Conservation (phyloP, 345 rosid genomes). For the Tarenaya hassleriana region DNA sequence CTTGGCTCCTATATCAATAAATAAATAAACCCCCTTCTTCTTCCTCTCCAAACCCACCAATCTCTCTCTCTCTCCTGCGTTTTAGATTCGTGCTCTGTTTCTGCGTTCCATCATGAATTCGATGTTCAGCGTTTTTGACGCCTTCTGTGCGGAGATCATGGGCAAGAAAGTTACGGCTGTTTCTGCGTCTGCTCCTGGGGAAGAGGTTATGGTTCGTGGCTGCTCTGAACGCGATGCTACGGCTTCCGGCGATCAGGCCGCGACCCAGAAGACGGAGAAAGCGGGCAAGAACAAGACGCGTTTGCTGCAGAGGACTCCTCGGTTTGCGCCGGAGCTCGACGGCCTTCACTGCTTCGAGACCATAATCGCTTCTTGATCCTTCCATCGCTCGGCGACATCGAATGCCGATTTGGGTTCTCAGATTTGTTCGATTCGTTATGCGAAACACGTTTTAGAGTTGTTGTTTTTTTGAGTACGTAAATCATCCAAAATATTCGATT, state of each 20-base stretch:
- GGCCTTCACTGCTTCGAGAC: conserved; percentile 73
- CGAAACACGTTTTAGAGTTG: too few species aligned
- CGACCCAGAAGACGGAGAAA: conserved; percentile 20
- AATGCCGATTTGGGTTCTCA: conserved; percentile 7
- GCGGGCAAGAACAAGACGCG: neutral
- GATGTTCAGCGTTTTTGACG: conserved; percentile 67
- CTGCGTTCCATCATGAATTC: conserved; percentile 49
- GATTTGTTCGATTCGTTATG: conserved; percentile 12
- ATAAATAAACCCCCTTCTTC: neutral
- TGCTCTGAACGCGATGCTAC: conserved; percentile 20
- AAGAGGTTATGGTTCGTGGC: neutral
- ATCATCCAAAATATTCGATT: too few species aligned
- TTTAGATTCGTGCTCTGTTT: neutral
- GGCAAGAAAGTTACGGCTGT: conserved; percentile 34
- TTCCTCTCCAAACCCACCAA: neutral
- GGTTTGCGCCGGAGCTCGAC: conserved; percentile 55
- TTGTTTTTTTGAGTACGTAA: too few species aligned
- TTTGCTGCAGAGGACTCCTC: conserved; percentile 21
- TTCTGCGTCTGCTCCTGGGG: conserved; percentile 12
- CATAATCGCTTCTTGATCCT: conserved; percentile 25
- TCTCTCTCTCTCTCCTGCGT: neutral
- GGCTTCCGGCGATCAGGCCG: conserved; percentile 10
- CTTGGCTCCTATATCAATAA: conserved; percentile 1
- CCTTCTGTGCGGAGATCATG: conserved; percentile 52
- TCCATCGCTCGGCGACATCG: neutral